Percentiles rank a stretch among this genome's conserved stretches.
phyloP scores from a whole-genome alignment of 192 early-diverging fungal species.

The Dimargaris xerosporica region DNA sequence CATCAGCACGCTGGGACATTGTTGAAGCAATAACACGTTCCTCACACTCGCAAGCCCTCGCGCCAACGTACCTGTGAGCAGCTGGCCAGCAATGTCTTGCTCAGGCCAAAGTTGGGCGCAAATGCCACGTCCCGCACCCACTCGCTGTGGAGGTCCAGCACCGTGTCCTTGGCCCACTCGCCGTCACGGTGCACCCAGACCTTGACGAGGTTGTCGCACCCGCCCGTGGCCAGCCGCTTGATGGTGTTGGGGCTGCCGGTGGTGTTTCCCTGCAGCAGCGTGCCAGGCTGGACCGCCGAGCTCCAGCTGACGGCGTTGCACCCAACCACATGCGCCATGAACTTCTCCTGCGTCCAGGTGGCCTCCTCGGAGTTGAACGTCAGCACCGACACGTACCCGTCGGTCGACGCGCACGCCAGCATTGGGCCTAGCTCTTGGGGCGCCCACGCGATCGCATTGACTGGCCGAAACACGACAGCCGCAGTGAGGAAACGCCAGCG shows the following conservation, averaged over 20 bases:
- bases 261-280: constrained; percentile 43
- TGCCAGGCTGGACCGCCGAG: constrained; percentile 65
- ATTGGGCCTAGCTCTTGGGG: constrained; percentile 92
- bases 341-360: constrained; percentile 49
- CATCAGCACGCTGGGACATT: no score
- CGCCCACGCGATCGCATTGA: constrained; percentile 93
- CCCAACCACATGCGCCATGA: constrained; percentile 83
- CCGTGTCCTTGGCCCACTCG: constrained; percentile 44
- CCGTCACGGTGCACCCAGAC: constrained; percentile 63
- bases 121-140: constrained; percentile 98
- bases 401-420: constrained; percentile 84
- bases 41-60: no score
- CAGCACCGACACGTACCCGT: constrained; percentile 86
- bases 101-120: constrained; percentile 88
- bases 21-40: no score
- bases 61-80: no score
- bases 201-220: constrained; percentile 93
- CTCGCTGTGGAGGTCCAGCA: constrained; percentile 84
- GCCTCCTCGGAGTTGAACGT: constrained; percentile 87
- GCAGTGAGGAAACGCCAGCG: no score
- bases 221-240: constrained; percentile 79
- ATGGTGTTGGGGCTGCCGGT: constrained; percentile 36
- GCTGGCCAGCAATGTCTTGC: constrained; percentile 75
- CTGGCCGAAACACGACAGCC: no score
- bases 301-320: constrained; percentile 93